A percentile compares a stretch with the other conserved stretches of the same genome.
These are phyloP conservation scores for Handroanthus guayacan DNA, from an alignment of 257 asterid species.

Conservation along the genomic window DNA sequence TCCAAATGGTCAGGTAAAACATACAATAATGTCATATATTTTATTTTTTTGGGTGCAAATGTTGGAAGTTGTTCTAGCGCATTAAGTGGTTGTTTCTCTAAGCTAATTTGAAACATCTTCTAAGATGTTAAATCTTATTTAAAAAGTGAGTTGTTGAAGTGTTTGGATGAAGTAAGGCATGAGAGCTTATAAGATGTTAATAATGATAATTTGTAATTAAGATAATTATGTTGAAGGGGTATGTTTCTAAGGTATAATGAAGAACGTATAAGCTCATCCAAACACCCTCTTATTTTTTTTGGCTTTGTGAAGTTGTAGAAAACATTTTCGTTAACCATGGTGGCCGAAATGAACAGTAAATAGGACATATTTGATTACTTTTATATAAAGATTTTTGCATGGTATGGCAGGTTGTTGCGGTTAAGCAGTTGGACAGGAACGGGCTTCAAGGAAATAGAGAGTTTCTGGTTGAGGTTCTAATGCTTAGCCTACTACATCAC, in stretches of 20 bases:
- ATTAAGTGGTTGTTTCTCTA: neutral
- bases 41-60: slow-evolving; percentile 14
- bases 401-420: slow-evolving; percentile 81
- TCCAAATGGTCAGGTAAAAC: slow-evolving; percentile 80
- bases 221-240: no score
- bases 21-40: neutral
- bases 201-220: no score
- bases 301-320: neutral
- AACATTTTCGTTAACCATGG: no score
- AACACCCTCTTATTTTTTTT: neutral
- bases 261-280: no score
- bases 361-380: slow-evolving; percentile 2
- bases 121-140: no score
- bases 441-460: slow-evolving; percentile 99
- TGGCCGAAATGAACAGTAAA: no score
- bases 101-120: no score
- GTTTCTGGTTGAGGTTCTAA: slow-evolving; percentile 94
- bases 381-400: slow-evolving; percentile 17
- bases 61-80: neutral
- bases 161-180: no score
- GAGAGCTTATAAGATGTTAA: no score
- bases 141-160: no score
- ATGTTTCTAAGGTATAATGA: no score
- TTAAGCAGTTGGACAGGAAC: slow-evolving; percentile 94
- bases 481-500: slow-evolving; percentile 99